Evolutionary conservation across 192 early-diverging fungal genomes (phyloP).

Genomic region (Lunasporangiospora selenospora): DNA sequence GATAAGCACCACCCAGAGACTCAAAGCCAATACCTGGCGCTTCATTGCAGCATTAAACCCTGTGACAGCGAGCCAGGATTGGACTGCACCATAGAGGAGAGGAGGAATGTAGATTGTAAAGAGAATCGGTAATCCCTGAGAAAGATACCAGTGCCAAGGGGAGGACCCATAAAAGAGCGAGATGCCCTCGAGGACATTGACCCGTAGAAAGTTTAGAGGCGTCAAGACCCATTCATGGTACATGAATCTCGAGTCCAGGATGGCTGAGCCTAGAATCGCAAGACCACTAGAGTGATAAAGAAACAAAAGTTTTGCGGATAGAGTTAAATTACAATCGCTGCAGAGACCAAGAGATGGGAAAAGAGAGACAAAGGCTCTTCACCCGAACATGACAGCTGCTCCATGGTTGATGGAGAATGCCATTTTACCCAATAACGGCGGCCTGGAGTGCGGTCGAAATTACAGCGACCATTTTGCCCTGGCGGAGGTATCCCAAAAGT

Average conservation of each 20-base stretch:
- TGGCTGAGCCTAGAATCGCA: conserved; percentile 56
- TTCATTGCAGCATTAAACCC: conserved; percentile 15
- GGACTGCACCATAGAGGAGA: conserved; percentile 59
- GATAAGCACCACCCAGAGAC: conserved; percentile 58
- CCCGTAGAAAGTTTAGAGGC: conserved; percentile 78
- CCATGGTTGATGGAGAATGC: not conserved
- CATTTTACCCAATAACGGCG: conserved; percentile 52
- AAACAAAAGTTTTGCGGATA: not conserved
- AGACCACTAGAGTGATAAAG: conserved; percentile 27
- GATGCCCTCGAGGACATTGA: conserved; percentile 84
- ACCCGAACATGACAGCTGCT: not conserved
- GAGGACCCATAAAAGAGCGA: conserved; percentile 93
- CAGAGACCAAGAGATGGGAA: not conserved
- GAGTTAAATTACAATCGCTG: not conserved
- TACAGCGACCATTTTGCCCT: conserved; percentile 2
- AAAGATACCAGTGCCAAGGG: conserved; percentile 91
- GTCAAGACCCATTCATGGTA: conserved; percentile 76
- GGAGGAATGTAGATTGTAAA: conserved; percentile 79
- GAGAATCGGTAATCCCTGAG: conserved; percentile 80
- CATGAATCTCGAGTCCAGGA: conserved; percentile 69
- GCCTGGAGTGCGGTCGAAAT: conserved; percentile 37
- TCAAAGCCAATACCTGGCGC: conserved; percentile 44
- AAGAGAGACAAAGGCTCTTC: not conserved
- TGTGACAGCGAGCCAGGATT: conserved; percentile 13
- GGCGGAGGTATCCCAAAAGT: conserved; percentile 31